Evolutionary conservation across 2,329 filamentous ascomycete genomes (phyloP).

Genomic region (Sarocladium oryzae): DNA sequence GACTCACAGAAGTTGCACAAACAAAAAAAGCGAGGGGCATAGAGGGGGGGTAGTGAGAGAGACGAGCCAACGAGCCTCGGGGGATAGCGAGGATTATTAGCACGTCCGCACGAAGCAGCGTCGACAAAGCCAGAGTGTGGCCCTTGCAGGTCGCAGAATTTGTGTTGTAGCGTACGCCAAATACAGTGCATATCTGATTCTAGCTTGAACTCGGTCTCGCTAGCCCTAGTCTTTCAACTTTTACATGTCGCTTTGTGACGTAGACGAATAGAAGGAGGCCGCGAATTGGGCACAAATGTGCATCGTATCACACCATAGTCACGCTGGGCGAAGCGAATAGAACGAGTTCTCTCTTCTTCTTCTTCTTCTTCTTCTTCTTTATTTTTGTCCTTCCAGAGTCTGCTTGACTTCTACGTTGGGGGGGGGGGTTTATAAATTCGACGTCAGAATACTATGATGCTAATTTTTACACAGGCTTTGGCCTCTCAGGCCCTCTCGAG

Average conservation of each 20-base stretch:
- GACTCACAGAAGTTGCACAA: neutral
- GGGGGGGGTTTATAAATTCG: no score
- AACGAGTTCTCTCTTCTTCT: no score
- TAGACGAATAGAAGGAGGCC: neutral
- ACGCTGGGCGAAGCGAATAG: no score
- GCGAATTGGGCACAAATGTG: no score
- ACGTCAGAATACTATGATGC: no score
- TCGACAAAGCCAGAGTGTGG: neutral
- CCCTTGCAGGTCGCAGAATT: neutral
- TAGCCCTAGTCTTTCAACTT: neutral
- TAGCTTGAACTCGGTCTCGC: neutral
- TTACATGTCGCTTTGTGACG: neutral
- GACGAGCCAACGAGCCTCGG: no score
- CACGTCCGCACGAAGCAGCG: neutral
- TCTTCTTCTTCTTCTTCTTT: no score
- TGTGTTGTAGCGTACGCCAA: neutral
- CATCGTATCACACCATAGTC: no score
- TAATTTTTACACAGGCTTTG: no score
- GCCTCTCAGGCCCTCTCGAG: slow-evolving; percentile 14
- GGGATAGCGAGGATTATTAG: no score
- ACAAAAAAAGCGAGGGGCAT: neutral
- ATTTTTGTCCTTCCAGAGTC: no score
- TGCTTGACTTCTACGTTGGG: no score
- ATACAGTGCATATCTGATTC: slow-evolving; percentile 1
- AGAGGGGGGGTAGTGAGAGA: neutral